Evolutionary conservation across 331 rosid species (phyloP).

Genomic region (Phaseolus coccineus): DNA sequence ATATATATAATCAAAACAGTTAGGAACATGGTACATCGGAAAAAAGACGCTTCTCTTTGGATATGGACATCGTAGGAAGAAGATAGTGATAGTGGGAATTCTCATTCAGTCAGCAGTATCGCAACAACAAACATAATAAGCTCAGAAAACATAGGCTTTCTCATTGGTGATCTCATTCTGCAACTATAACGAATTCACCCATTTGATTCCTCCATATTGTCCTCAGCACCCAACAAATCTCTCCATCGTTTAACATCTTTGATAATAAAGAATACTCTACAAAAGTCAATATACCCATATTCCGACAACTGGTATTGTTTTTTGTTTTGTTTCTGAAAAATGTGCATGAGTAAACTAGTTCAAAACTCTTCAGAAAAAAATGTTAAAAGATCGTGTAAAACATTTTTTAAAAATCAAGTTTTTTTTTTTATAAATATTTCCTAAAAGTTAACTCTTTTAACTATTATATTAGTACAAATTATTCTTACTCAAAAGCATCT

Average conservation of each 20-base stretch:
- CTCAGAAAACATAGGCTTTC: conserved; percentile 21
- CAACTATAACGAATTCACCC: conserved; percentile 29
- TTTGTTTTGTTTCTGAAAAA: not conserved
- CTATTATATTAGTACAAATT: no score
- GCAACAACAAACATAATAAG: conserved; percentile 26
- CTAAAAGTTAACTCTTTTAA: not conserved
- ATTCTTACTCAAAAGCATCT: no score
- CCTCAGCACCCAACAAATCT: conserved; percentile 34
- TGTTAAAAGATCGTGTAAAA: not conserved
- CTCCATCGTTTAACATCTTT: conserved; percentile 32
- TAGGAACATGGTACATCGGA: not conserved
- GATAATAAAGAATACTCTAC: not conserved
- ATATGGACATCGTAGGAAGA: conserved; percentile 7
- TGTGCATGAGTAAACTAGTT: not conserved
- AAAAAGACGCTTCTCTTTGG: not conserved
- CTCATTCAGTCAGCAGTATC: not conserved
- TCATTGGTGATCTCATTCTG: conserved; percentile 43
- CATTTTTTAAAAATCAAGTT: not conserved
- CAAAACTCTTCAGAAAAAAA: not conserved
- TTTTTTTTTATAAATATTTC: not conserved
- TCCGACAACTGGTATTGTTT: not conserved
- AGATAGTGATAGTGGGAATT: conserved; percentile 17
- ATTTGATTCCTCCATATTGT: conserved; percentile 43
- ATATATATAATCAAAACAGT: not conserved
- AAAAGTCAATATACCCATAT: conserved; percentile 28